Evolutionary conservation across 176 grass and related monocot species (phyloP).

Genomic region (Pontederia paniculata): DNA sequence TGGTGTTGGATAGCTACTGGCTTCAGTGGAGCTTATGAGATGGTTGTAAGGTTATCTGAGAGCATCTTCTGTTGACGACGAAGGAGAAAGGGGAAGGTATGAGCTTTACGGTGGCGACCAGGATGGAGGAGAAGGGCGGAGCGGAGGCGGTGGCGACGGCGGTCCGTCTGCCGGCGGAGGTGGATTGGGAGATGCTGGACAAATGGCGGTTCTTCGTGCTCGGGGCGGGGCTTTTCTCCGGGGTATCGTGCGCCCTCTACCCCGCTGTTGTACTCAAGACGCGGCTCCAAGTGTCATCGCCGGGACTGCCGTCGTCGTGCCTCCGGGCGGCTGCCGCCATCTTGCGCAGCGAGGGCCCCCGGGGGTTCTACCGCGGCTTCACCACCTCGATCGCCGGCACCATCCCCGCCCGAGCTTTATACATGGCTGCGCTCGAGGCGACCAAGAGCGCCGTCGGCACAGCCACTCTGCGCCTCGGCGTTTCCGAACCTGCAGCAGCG

Average conservation of each 20-base stretch:
- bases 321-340: conserved; percentile 27
- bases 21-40: too few relatives aligned
- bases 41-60: too few relatives aligned
- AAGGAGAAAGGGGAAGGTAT: conserved; percentile 13
- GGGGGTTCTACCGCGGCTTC: conserved; percentile 81
- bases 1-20: too few relatives aligned
- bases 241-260: conserved; percentile 73
- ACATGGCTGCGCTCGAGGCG: conserved; percentile 84
- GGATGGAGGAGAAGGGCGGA: conserved; percentile 33
- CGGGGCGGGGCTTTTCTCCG: conserved; percentile 74
- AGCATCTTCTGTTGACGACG: too few relatives aligned
- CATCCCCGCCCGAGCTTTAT: conserved; percentile 72
- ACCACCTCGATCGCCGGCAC: conserved; percentile 77
- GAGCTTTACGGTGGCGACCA: conserved; percentile 42
- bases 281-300: conserved; percentile 60
- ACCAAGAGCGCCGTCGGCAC: conserved; percentile 79
- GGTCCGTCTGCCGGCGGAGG: conserved; percentile 50
- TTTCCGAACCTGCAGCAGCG: conserved; percentile 45
- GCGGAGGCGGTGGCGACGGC: conserved; percentile 12
- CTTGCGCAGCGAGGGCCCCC: conserved; percentile 50
- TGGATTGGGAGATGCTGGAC: conserved; percentile 98
- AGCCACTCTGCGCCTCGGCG: conserved; percentile 38
- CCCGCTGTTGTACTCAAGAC: conserved; percentile 87
- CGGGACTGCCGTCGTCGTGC: conserved; percentile 19
- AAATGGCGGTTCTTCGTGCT: conserved; percentile 89